phyloP scores from a whole-genome alignment of 169 alveolate species.

The Plasmodium chabaudi region DNA sequence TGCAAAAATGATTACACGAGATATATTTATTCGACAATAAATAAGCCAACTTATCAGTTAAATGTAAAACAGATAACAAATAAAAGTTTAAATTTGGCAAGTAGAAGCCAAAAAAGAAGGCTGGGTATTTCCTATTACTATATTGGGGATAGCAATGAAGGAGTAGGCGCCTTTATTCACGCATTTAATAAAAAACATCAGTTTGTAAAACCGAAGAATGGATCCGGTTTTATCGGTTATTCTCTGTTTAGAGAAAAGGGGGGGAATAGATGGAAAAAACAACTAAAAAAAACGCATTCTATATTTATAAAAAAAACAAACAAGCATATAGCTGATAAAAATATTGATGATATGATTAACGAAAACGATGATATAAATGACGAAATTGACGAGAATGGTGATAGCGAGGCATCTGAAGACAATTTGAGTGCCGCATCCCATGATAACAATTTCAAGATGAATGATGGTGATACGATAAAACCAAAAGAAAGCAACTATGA shows the following conservation, averaged over 20 bases:
- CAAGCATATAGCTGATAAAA: not conserved
- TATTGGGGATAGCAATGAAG: too few species aligned
- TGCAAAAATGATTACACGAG: not conserved
- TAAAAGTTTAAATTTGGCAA: not conserved
- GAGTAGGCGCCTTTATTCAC: too few species aligned
- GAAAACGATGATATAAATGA: not conserved
- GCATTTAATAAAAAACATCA: constrained; percentile 41
- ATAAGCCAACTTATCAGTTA: not conserved
- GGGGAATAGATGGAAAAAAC: not conserved
- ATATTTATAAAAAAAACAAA: not conserved
- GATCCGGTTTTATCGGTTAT: constrained; percentile 2
- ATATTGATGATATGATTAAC: not conserved
- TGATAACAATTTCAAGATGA: not conserved
- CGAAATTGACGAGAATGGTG: not conserved
- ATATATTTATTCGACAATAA: not conserved
- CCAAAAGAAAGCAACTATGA: constrained; percentile 17
- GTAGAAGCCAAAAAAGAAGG: too few species aligned
- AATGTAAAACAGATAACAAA: not conserved
- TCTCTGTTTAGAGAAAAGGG: not conserved
- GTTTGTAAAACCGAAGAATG: constrained; percentile 26
- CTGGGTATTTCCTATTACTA: too few species aligned
- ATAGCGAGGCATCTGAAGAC: not conserved
- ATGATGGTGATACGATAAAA: not conserved
- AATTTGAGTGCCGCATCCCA: not conserved
- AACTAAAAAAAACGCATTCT: not conserved